phyloP scores from a whole-genome alignment of 2,329 filamentous ascomycete species.

The Furcasterigmium sp. region DNA sequence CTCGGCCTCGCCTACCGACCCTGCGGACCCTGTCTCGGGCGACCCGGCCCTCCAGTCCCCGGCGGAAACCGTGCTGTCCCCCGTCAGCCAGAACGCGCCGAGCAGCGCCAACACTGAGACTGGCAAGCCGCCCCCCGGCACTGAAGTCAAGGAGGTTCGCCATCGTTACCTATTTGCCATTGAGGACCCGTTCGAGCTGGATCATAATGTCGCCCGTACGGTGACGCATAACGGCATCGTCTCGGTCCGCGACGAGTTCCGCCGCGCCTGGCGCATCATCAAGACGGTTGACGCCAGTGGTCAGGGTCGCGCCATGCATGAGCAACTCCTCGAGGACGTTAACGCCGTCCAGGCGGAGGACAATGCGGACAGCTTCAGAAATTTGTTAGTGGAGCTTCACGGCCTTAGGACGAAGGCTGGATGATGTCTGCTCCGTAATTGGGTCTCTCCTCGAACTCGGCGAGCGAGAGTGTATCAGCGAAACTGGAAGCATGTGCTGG shows the following conservation, averaged over 20 bases:
- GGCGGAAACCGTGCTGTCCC: neutral
- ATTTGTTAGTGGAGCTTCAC: conserved; percentile 35
- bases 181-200: conserved; percentile 84
- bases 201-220: conserved; percentile 84
- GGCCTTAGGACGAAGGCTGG: conserved; percentile 19
- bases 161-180: conserved; percentile 83
- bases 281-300: conserved; percentile 38
- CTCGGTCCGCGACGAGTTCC: conserved; percentile 78
- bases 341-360: conserved; percentile 25
- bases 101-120: conserved; percentile 1
- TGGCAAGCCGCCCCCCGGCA: conserved; percentile 18
- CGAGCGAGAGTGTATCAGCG: no score
- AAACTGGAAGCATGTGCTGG: no score
- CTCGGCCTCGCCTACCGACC: conserved; percentile 3
- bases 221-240: conserved; percentile 80
- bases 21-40: neutral
- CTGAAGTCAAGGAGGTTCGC: conserved; percentile 61
- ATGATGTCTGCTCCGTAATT: no score
- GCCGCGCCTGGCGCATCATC: conserved; percentile 72
- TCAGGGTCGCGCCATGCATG: conserved; percentile 16
- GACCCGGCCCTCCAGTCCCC: conserved; percentile 3
- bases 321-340: conserved; percentile 50
- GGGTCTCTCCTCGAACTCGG: no score
- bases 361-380: conserved; percentile 27
- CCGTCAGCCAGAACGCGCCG: conserved; percentile 7